Evolutionary conservation across 495 filamentous ascomycete species (phyloP).

Genomic region (Choiromyces venosus): DNA sequence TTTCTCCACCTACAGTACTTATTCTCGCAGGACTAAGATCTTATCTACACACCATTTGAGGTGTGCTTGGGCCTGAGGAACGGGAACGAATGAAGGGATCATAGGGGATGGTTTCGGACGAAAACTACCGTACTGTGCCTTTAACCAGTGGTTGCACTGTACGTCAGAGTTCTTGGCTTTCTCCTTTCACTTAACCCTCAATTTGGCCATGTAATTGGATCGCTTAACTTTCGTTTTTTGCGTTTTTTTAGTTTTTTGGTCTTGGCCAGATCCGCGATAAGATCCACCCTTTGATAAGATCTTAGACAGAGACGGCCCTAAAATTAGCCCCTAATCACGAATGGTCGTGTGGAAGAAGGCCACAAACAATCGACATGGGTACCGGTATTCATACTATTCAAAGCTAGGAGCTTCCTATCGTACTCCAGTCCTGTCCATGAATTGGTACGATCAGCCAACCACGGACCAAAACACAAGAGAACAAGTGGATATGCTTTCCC

Average conservation of each 20-base stretch:
- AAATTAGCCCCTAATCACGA: not conserved
- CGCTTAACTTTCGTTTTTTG: constrained; percentile 24
- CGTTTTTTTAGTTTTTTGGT: not conserved
- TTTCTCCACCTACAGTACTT: too few relatives aligned
- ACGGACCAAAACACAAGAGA: not conserved
- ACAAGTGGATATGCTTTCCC: not conserved
- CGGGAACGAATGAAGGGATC: too few relatives aligned
- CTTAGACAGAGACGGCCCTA: constrained; percentile 5
- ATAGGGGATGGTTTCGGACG: not conserved
- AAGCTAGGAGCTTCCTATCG: constrained; percentile 20
- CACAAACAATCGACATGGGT: constrained; percentile 16
- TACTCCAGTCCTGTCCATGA: not conserved
- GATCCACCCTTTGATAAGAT: constrained; percentile 26
- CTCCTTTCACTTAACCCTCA: not conserved
- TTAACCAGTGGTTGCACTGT: not conserved
- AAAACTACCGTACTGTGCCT: not conserved
- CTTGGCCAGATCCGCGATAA: constrained; percentile 32
- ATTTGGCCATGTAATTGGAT: constrained; percentile 11
- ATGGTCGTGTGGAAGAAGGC: not conserved
- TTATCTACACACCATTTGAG: too few relatives aligned
- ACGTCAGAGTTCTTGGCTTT: constrained; percentile 10
- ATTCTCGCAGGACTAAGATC: too few relatives aligned
- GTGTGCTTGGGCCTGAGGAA: too few relatives aligned
- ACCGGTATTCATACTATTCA: constrained; percentile 8
- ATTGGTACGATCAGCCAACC: not conserved